Evolutionary conservation across 163 green algal genomes (phyloP).

Genomic region (Scenedesmus sp.): DNA sequence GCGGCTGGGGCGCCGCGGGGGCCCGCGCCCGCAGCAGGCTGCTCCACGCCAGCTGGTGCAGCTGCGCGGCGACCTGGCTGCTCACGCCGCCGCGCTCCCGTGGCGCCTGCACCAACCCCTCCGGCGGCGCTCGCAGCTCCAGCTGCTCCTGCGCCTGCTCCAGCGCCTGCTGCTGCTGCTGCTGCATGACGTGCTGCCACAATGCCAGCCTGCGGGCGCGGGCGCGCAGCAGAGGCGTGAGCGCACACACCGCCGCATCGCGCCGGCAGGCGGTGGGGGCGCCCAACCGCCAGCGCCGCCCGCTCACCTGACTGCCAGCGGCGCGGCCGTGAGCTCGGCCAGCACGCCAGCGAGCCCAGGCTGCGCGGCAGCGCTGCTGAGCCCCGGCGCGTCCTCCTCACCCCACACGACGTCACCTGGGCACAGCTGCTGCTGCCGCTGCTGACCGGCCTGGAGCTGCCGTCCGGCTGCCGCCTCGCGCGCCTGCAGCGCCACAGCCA

Average conservation of each 20-base stretch:
- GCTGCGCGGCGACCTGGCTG: background rate
- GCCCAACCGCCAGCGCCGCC: background rate
- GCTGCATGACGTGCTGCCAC: background rate
- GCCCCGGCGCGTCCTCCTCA: background rate
- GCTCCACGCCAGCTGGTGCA: slow-evolving; percentile 32
- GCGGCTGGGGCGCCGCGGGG: too few relatives aligned
- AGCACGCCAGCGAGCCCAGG: background rate
- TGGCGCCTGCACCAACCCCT: too few relatives aligned
- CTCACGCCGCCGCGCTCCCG: background rate
- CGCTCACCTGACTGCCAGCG: slow-evolving; percentile 25
- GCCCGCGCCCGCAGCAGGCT: background rate
- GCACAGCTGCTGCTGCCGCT: slow-evolving; percentile 12
- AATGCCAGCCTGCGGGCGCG: slow-evolving; percentile 8
- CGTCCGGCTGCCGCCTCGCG: background rate
- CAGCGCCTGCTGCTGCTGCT: slow-evolving; percentile 2
- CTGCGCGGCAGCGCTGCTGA: background rate
- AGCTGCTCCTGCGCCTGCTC: background rate
- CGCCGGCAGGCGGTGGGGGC: too few relatives aligned
- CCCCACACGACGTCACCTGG: too few relatives aligned
- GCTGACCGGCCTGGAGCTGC: slow-evolving; percentile 5
- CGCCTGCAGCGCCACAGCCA: slow-evolving; percentile 6
- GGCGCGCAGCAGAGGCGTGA: background rate
- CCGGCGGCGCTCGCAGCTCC: background rate
- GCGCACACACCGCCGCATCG: background rate
- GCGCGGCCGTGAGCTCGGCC: slow-evolving; percentile 11